Base-by-base conservation (phyloP, 2,329 filamentous ascomycete genomes). In the Leptodontidium sp. region DNA sequence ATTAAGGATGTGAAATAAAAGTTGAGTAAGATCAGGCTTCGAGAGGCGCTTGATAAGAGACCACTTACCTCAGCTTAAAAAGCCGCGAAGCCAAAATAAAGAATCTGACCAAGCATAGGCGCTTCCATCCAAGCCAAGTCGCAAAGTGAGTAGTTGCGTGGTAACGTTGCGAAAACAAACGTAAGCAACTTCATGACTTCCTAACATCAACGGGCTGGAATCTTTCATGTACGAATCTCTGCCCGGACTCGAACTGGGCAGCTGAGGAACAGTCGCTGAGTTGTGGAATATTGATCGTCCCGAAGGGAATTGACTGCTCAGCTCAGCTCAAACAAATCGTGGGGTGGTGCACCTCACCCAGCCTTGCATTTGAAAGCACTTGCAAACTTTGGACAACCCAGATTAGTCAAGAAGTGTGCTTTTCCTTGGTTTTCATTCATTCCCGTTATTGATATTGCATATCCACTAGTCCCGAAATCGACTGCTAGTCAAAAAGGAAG, bases 41-140 rank as follows among this genome's bases (percentile, higher is more conserved):
- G 4, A 24, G 24, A 14, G 49, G 38, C 7, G 38, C 11, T 40
- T 40, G 38, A 11, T 14, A 21, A 26, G 11, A 14, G n/a, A 24
- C 9, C 14, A 47, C 49, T 52, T 11, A 52, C 49, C 49, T 52
- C 21, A 52, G 49, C 49, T 29, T 52, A 7, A 15, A 52, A 52
- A 29, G 49, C 49, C 49, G 49, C 24, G 49, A 52, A 52, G 49
- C 49, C 21, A 29, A 15, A 52, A 52, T 26, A 6, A 52, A 52
- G 26, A 24, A 26, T 52, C 49, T 52, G 49, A 52, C 49, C 24
- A 52, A 52, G 47, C 47, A 50, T 50, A 21, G n/a, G 11, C 38
- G 47, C 47, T 24, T 24, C 8, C n/a, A 26, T 24, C 8, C n/a
- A 24, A 24, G 38, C 47, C 47, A 50, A 21, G 47, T 50, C n/a